phyloP scores from a whole-genome alignment of 805 yeast genomes.

The Candida corydali region DNA sequence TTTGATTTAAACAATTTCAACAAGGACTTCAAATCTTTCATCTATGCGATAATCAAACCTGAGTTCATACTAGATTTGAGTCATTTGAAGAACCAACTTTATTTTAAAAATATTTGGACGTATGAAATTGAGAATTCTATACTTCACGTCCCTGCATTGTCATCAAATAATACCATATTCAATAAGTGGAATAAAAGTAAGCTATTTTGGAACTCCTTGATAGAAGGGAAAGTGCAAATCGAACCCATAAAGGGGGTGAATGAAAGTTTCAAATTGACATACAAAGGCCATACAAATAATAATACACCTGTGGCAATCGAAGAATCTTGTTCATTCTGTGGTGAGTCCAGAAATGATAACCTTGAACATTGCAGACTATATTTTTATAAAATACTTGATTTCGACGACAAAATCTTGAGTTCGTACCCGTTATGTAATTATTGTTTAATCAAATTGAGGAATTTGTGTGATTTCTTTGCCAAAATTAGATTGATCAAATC shows the following conservation, averaged over 20 bases:
- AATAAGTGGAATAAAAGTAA: constrained; percentile 41
- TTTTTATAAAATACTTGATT: constrained; percentile 48
- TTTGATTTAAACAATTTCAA: constrained; percentile 42
- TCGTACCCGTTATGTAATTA: constrained; percentile 73
- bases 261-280: constrained; percentile 57
- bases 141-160: constrained; percentile 26
- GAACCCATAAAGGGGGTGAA: constrained; percentile 86
- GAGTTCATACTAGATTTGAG: constrained; percentile 34
- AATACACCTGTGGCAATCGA: constrained; percentile 61
- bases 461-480: constrained; percentile 78
- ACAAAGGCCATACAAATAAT: constrained; percentile 16
- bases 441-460: constrained; percentile 75
- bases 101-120: constrained; percentile 58
- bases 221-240: constrained; percentile 76
- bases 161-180: constrained; percentile 49
- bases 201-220: constrained; percentile 57
- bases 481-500: constrained; percentile 59
- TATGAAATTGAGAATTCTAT: constrained; percentile 69
- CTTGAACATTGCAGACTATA: constrained; percentile 78
- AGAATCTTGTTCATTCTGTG: constrained; percentile 80
- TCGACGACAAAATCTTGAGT: constrained; percentile 27
- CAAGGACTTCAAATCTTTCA: constrained; percentile 40
- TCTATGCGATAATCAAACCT: constrained; percentile 28
- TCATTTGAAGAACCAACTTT: constrained; percentile 47
- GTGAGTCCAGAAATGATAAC: constrained; percentile 66